Base-by-base conservation (phyloP, 2,329 filamentous ascomycete species). In the Myriosclerotinia scirpicola region DNA sequence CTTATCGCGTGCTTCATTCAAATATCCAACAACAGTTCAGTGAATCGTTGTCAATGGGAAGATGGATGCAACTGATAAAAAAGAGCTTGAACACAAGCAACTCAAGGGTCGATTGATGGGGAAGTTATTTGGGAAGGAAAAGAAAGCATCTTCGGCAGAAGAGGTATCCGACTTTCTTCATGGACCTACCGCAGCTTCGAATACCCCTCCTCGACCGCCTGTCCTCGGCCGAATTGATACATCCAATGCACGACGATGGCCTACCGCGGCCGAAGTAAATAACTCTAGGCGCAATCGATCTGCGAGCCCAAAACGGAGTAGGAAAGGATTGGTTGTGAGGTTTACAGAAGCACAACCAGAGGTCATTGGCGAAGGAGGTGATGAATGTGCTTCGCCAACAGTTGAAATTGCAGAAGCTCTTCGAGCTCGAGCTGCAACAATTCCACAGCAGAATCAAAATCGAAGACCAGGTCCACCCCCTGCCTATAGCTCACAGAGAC, bases 331-430 rank as follows among this genome's bases (percentile, higher is more conserved):
- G 69, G 81, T 81, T 5, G 93, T 97, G 46, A 86, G 83, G 66
- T 97, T 97, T 74, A 85, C 84, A 63, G 87, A 91, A 71, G 84
- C 83, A 12, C 82, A 84, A 65, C 93, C 93, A 8, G 90, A 92
- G 56, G 79, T 97, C 69, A 97, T 98, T 74, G 94, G 94, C 56
- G 89, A 94, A 77, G 94, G 94, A 67, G 94, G 94, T 44, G 94
- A 97, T 74, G 93, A 97, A 77, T 89, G 90, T 65, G 63, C 65
- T 20, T 54, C 55, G 8, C 68, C 68, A 55, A 66, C 66, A 46
- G 87, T 91, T 26, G 90, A 95, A 75, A 89, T 97, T 65, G 88
- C 87, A 6, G 44, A 61, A 61, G 83, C 81, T 75, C 52, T 56
- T 52, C 88, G 84, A 77, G 81, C 77, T 71, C 71, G 71, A 61